These are phyloP conservation scores for Monosporascus sp. DNA, from an alignment of 2,329 filamentous ascomycete species.

Conservation along the genomic window DNA sequence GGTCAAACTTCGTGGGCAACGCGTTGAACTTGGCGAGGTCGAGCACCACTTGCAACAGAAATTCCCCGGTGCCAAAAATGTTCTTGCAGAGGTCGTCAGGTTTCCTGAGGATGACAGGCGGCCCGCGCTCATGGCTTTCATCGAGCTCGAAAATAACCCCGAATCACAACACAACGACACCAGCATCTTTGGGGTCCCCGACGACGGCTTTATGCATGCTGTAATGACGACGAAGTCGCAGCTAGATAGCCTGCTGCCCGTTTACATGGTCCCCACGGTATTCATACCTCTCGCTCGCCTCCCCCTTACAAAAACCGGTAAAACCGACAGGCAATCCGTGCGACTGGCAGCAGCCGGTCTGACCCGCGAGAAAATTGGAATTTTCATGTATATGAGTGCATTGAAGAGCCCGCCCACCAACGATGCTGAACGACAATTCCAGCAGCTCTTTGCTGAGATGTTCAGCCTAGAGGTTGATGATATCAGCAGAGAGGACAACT, in stretches of 20 bases:
- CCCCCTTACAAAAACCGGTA: constrained; percentile 4
- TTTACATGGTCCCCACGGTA: constrained; percentile 7
- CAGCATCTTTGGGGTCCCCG: too few species aligned
- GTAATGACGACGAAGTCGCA: background rate
- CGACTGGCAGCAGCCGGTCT: constrained; percentile 1
- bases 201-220: background rate
- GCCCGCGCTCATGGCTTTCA: too few species aligned
- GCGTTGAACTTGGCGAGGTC: constrained; percentile 8
- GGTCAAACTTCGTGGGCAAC: constrained; percentile 14
- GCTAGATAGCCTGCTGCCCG: background rate
- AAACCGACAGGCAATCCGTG: constrained; percentile 5
- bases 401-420: background rate
- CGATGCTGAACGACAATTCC: background rate
- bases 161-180: too few species aligned
- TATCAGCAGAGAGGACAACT: too few species aligned
- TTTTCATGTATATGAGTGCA: background rate
- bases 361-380: constrained; percentile 2
- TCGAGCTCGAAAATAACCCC: too few species aligned
- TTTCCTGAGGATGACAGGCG: background rate
- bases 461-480: too few species aligned
- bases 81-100: background rate
- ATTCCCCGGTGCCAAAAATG: background rate
- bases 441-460: too few species aligned
- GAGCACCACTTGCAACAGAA: background rate
- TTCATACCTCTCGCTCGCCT: constrained; percentile 2